phyloP scores from a whole-genome alignment of 2,329 filamentous ascomycete genomes.

The Didymella glomerata region DNA sequence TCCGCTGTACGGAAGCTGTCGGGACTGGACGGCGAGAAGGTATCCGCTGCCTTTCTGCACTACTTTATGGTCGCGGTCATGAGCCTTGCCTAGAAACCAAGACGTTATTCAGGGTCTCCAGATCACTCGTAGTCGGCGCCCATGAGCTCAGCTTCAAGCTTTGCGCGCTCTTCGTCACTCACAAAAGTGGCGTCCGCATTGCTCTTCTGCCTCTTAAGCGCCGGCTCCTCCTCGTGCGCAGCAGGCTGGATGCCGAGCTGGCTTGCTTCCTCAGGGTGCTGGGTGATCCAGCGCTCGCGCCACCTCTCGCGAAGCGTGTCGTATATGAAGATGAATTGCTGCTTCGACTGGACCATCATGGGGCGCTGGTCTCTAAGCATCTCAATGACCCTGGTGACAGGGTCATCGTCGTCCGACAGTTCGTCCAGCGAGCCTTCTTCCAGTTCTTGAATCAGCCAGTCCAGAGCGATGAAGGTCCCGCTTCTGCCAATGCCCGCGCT shows the following conservation, averaged over 20 bases:
- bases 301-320: slow-evolving; percentile 80
- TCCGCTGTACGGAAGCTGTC: not conserved
- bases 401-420: slow-evolving; percentile 64
- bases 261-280: slow-evolving; percentile 41
- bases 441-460: slow-evolving; percentile 85
- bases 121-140: slow-evolving; percentile 39
- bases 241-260: slow-evolving; percentile 31
- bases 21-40: not conserved
- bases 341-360: slow-evolving; percentile 92
- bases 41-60: not conserved
- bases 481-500: slow-evolving; percentile 93
- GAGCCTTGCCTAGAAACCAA: not conserved
- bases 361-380: slow-evolving; percentile 83
- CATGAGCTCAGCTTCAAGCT: slow-evolving; percentile 47
- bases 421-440: slow-evolving; percentile 72
- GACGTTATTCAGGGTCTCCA: not conserved
- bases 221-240: slow-evolving; percentile 29
- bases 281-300: slow-evolving; percentile 61
- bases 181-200: slow-evolving; percentile 24
- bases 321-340: slow-evolving; percentile 89
- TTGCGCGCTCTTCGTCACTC: slow-evolving; percentile 34
- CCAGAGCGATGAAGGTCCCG: slow-evolving; percentile 95
- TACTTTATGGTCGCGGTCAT: not conserved
- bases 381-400: slow-evolving; percentile 81
- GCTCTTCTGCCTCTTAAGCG: slow-evolving; percentile 43